Evolutionary conservation across 306 rosid species (phyloP).

Genomic region (Acacia crassicarpa): DNA sequence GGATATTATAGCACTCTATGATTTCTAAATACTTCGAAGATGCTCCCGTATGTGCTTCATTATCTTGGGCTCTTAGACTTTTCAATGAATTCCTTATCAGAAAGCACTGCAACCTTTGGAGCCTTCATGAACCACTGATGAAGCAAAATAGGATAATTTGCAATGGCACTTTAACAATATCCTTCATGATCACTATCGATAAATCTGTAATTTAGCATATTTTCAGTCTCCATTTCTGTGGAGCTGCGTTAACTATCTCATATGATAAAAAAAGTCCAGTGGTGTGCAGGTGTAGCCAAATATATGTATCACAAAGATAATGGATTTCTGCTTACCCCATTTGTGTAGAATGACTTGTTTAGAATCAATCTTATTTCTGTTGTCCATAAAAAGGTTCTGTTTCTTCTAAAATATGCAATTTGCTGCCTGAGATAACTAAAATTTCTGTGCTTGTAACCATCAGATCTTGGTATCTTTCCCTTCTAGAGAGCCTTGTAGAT

Average conservation of each 20-base stretch:
- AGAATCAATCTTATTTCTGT: background rate
- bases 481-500: background rate
- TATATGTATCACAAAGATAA: background rate
- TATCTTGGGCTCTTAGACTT: background rate
- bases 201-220: background rate
- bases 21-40: slow-evolving; percentile 19
- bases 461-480: background rate
- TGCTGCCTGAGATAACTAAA: background rate
- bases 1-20: background rate
- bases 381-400: background rate
- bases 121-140: background rate
- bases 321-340: background rate
- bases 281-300: background rate
- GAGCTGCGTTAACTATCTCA: background rate
- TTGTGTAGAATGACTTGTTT: background rate
- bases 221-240: background rate
- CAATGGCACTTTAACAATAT: background rate
- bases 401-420: background rate
- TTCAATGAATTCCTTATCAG: background rate
- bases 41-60: slow-evolving; percentile 5
- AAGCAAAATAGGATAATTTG: background rate
- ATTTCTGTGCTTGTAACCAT: background rate
- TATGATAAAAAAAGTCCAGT: background rate
- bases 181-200: background rate
- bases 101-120: background rate